Conservation (phyloP, 352 stramenopile species). For the Peronospora tabacina region DNA sequence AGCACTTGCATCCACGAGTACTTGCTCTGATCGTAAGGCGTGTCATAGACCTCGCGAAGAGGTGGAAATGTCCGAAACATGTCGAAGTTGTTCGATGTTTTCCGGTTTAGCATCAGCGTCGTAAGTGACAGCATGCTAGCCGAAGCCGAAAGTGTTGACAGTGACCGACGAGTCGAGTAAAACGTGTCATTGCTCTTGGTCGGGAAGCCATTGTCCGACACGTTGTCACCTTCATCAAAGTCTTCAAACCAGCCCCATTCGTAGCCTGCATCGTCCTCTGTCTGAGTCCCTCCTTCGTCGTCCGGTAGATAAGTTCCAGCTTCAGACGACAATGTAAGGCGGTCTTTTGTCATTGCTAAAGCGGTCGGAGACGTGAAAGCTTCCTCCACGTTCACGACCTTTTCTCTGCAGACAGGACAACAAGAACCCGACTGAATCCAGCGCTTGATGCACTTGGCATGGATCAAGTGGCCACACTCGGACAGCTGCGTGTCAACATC, state of each 20-base stretch:
- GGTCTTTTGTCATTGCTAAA: constrained; percentile 42
- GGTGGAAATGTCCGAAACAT: constrained; percentile 66
- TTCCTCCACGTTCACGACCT: constrained; percentile 47
- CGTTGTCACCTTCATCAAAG: constrained; percentile 53
- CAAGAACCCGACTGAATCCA: constrained; percentile 59
- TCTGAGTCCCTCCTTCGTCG: constrained; percentile 33
- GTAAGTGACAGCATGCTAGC: constrained; percentile 16
- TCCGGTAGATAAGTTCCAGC: constrained; percentile 31
- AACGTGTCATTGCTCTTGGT: constrained; percentile 17
- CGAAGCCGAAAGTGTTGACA: constrained; percentile 27
- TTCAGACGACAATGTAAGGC: constrained; percentile 36
- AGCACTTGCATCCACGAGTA: constrained; percentile 58
- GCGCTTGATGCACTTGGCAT: constrained; percentile 75
- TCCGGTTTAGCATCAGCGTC: constrained; percentile 46
- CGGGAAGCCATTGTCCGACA: constrained; percentile 15
- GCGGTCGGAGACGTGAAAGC: constrained; percentile 39
- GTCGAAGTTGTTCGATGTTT: constrained; percentile 60
- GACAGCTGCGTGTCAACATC: constrained; percentile 67
- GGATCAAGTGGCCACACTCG: constrained; percentile 54
- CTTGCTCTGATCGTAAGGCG: constrained; percentile 49
- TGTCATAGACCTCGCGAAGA: constrained; percentile 46
- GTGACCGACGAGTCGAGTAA: constrained; percentile 30
- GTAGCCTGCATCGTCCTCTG: constrained; percentile 25
- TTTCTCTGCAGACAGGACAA: constrained; percentile 58
- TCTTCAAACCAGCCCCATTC: constrained; percentile 83